Evolutionary conservation across 371 early-diverging fungal genomes (phyloP), one percentile per base, ranked within the genome.

Genomic region (Rhizopus microsporus): DNA sequence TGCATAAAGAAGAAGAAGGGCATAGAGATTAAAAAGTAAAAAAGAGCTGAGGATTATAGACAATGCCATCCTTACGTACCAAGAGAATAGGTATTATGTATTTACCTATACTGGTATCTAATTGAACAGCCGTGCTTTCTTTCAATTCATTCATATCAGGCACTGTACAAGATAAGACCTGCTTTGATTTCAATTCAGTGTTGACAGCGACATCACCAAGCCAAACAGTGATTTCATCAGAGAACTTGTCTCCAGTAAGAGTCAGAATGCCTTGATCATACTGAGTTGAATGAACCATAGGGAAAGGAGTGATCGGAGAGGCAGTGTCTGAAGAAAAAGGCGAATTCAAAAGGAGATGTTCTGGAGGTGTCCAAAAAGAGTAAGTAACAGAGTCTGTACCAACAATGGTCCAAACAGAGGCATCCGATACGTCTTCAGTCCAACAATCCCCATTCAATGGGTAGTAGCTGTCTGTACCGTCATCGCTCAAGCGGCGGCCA

Each of bases 331-430:
- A 9, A 12, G 43, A 7, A 31, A 59, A 52, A 0, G 66, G 61
- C 2, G 60, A 51, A 23, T 47, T 56, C 37, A 57, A 37, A 12
- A 51, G 48, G 10, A 42, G 33, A 3, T 51, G 46, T 6, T 57
- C 16, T 10, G 59, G 51, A 10, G 88, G 85, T 13, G 84, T 81
- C 69, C 79, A 85, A 54, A 91, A 89, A 56, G 83, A 84, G 59
- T 89, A 91, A 29, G 79, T 83, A 8, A 87, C 86, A 46, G 85
- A 88, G 57, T 90, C 87, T 0, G 92, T 91, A 43, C 93, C 91
- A 10, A 92, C 93, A 64, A 92, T 88, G 4, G 94, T 94, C 94
- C 94, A 94, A 1, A 94, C 90, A 0, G 92, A 85, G 2, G 84
- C 82, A 77, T 94, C 94, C 3, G 89, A 88, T 23, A 93, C 92